Percentiles rank a stretch among this genome's conserved stretches.
Conservation (phyloP, 2,329 filamentous ascomycete species). For the Monosporascus sp. region DNA sequence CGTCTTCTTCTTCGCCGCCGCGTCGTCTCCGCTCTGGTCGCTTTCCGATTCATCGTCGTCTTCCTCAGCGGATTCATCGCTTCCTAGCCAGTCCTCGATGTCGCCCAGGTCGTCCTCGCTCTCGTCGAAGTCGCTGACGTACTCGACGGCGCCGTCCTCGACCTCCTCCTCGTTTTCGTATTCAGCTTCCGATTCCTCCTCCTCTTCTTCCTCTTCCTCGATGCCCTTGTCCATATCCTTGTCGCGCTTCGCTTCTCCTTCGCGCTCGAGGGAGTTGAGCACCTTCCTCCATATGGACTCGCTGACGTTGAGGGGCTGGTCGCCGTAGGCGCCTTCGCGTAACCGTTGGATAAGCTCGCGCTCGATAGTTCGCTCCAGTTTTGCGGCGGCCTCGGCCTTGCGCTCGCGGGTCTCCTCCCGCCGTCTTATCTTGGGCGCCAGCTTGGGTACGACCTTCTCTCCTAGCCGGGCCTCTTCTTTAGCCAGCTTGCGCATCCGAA, state of each 20-base stretch:
- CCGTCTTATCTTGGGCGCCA: slow-evolving; percentile 83
- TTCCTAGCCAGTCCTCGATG: slow-evolving; percentile 90
- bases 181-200: slow-evolving; percentile 54
- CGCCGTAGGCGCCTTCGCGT: slow-evolving; percentile 88
- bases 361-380: slow-evolving; percentile 94
- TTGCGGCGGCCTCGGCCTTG: slow-evolving; percentile 77
- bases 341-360: slow-evolving; percentile 87
- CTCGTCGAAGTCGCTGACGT: slow-evolving; percentile 86
- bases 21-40: slow-evolving; percentile 53
- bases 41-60: slow-evolving; percentile 57
- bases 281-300: slow-evolving; percentile 98
- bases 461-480: slow-evolving; percentile 87
- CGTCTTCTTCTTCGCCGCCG: slow-evolving; percentile 41
- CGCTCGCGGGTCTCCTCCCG: slow-evolving; percentile 72
- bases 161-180: slow-evolving; percentile 64
- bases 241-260: slow-evolving; percentile 76
- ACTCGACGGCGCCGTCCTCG: slow-evolving; percentile 77
- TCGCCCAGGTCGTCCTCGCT: slow-evolving; percentile 74
- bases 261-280: slow-evolving; percentile 80
- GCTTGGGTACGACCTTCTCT: slow-evolving; percentile 79
- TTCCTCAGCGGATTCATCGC: slow-evolving; percentile 56
- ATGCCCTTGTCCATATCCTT: slow-evolving; percentile 86
- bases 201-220: slow-evolving; percentile 67
- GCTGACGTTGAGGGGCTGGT: slow-evolving; percentile 90
- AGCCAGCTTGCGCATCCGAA: slow-evolving; percentile 72